Conservation (phyloP, 1,284 basidiomycete genomes). For the Inonotus hispidus region DNA sequence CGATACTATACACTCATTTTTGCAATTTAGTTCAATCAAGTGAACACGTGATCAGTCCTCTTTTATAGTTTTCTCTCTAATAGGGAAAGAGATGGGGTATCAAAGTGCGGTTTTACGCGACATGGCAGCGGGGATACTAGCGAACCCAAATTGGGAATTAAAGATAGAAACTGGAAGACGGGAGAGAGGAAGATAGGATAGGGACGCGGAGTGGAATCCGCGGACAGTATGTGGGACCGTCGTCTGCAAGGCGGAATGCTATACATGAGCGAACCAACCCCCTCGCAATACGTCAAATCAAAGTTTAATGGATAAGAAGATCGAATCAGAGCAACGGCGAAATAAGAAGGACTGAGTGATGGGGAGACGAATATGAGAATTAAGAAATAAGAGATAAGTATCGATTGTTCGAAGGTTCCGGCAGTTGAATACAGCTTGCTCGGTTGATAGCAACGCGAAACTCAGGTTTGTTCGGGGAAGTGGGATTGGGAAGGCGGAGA, state of each 20-base stretch:
- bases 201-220: not conserved
- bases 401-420: not conserved
- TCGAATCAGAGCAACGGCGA: too few relatives aligned
- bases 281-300: not conserved
- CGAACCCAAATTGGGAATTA: too few relatives aligned
- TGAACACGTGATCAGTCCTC: too few relatives aligned
- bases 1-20: too few relatives aligned
- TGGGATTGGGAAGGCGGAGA: not conserved
- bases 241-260: not conserved
- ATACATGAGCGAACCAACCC: not conserved
- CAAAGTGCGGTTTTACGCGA: not conserved
- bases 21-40: too few relatives aligned
- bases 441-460: not conserved
- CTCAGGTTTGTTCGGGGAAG: not conserved
- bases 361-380: not conserved
- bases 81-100: not conserved
- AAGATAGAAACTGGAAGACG: not conserved
- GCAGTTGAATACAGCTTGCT: constrained; percentile 2
- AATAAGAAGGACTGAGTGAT: not conserved
- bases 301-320: not conserved
- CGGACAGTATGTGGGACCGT: not conserved
- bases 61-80: too few relatives aligned
- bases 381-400: not conserved
- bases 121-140: not conserved
- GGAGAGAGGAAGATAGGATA: not conserved